A percentile compares a stretch with the other conserved stretches of the same genome.
phyloP scores from a whole-genome alignment of 371 early-diverging fungal genomes.

The Mucor piriformis region DNA sequence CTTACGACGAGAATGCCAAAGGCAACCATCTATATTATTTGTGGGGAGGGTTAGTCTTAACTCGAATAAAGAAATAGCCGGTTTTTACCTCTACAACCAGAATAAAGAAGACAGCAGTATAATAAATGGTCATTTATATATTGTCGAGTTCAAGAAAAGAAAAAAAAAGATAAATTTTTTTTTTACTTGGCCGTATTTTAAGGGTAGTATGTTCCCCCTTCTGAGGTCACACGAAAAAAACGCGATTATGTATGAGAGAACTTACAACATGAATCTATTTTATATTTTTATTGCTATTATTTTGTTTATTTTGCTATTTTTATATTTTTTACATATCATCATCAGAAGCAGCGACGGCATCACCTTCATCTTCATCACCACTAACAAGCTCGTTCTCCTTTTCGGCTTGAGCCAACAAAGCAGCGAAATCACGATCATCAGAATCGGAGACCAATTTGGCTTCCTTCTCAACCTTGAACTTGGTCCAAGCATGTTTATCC shows the following conservation, averaged over 20 bases:
- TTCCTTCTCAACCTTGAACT: slow-evolving; percentile 74
- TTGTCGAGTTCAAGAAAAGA: not conserved
- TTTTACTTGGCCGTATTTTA: not conserved
- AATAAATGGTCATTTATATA: slow-evolving; percentile 53
- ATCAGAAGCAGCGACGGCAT: slow-evolving; percentile 66
- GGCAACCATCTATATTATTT: slow-evolving; percentile 46
- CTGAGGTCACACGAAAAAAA: not conserved
- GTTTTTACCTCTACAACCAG: slow-evolving; percentile 46
- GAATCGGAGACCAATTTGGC: slow-evolving; percentile 94
- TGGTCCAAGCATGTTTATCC: slow-evolving; percentile 60
- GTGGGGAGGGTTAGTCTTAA: slow-evolving; percentile 3
- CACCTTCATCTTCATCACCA: slow-evolving; percentile 88
- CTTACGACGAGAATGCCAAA: slow-evolving; percentile 56
- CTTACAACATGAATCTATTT: not conserved
- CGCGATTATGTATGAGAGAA: not conserved
- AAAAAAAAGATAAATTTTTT: not conserved
- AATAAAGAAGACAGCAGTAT: slow-evolving; percentile 44
- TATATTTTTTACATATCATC: slow-evolving; percentile 52
- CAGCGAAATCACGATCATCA: slow-evolving; percentile 94
- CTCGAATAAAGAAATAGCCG: not conserved
- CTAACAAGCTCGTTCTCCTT: slow-evolving; percentile 94
- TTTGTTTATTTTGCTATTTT: not conserved
- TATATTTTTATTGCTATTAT: not conserved
- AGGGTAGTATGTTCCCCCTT: not conserved
- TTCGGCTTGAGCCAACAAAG: slow-evolving; percentile 90